Base-by-base conservation (phyloP, 345 rosid genomes). In the Citrus sp. region DNA sequence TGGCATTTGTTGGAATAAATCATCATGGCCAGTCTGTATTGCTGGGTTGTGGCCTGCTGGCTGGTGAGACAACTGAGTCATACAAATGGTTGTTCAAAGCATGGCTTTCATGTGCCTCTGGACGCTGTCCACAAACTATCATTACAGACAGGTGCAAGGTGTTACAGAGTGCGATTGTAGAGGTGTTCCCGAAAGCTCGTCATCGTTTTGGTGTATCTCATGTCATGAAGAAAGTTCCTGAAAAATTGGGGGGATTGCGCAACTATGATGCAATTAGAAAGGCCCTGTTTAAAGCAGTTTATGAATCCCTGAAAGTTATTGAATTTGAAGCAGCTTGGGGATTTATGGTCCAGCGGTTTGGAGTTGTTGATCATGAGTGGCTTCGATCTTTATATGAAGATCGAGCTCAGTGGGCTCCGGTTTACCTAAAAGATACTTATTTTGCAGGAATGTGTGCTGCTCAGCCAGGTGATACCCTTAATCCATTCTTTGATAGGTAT, bases 241-340 rank as follows among this genome's bases (percentile, higher is more conserved):
- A 90, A 78, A 89, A 88, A 21, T 30, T 90, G 77, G 91, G 91
- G 61, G 92, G 87, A 61, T 67, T 86, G 75, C 83, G 49, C 37
- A 88, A 88, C 73, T 88, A 86, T 83, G 92, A 89, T 79, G 84
- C 85, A 3, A 84, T 89, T 73, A 87, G 90, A 85, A 88, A 78
- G 79, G 82, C 86, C 18, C 83, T 92, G 55, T 72, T 85, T 46
- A 82, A 84, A 79, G 84, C 90, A 37, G 86, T 89, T 59, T 83
- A 85, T 25, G 89, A 90, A 38, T 84, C 92, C 4, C 76, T 92
- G 25, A 90, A 92, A 80, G 91, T 86, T 65, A 88, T 87, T 65
- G 96, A 92, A 72, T 90, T 92, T 80, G 94, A 92, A 81, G 76
- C 85, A 68, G 96, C 88, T 28, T 92, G 97, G 97, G 90, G 89